Conservation (phyloP, 306 rosid species). For the Lathyrus aphaca region DNA sequence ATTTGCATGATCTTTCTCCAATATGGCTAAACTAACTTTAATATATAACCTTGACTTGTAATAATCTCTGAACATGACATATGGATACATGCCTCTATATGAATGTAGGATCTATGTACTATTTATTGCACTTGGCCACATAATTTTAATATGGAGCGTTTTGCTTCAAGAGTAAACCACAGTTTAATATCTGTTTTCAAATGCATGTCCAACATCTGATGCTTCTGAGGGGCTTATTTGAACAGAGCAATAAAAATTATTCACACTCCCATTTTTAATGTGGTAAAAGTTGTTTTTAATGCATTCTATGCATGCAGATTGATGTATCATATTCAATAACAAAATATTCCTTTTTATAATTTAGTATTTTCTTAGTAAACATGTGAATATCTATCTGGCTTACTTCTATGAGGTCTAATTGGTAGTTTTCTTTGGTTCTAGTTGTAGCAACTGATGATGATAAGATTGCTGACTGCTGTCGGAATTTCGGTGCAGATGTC, state of each 20-base stretch:
- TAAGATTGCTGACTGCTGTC: slow-evolving; percentile 87
- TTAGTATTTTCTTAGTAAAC: neutral
- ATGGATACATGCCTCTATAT: neutral
- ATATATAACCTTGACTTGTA: slow-evolving; percentile 20
- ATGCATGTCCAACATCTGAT: slow-evolving; percentile 24
- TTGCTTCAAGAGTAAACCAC: slow-evolving; percentile 20
- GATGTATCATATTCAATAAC: slow-evolving; percentile 24
- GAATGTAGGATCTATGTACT: neutral
- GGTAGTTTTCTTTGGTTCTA: slow-evolving; percentile 41
- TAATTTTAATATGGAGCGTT: slow-evolving; percentile 7
- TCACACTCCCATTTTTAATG: slow-evolving; percentile 2
- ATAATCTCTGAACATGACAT: slow-evolving; percentile 24
- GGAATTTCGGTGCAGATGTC: slow-evolving; percentile 86
- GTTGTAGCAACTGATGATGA: slow-evolving; percentile 98
- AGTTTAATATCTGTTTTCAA: slow-evolving; percentile 29
- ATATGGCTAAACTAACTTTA: slow-evolving; percentile 28
- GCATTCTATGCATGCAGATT: neutral
- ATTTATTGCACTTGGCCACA: neutral
- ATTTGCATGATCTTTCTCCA: slow-evolving; percentile 31
- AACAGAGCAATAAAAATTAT: neutral
- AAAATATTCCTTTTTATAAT: neutral
- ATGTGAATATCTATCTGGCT: slow-evolving; percentile 25
- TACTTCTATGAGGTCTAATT: slow-evolving; percentile 34
- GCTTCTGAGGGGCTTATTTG: slow-evolving; percentile 23
- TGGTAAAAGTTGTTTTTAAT: slow-evolving; percentile 15